phyloP scores from a whole-genome alignment of 2,329 filamentous ascomycete species.

The Colletotrichum sp. region DNA sequence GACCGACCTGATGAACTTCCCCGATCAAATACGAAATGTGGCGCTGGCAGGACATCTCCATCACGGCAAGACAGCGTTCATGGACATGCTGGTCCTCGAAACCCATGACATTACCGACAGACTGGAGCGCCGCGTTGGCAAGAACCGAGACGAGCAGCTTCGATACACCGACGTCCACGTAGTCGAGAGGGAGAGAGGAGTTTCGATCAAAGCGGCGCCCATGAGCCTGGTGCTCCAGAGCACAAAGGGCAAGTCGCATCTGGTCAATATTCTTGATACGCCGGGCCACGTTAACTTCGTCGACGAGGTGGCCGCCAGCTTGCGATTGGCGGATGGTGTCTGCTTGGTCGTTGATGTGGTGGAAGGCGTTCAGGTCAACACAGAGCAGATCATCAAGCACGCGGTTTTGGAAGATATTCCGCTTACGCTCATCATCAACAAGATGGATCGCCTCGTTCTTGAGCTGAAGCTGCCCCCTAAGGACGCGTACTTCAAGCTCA shows the following conservation, averaged over 20 bases:
- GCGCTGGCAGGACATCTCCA: conserved; percentile 92
- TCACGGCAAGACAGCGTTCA: conserved; percentile 96
- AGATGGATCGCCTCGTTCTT: conserved; percentile 93
- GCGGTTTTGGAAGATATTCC: conserved; percentile 89
- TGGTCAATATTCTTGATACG: conserved; percentile 94
- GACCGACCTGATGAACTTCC: conserved; percentile 95
- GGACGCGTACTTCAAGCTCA: conserved; percentile 98
- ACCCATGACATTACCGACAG: conserved; percentile 87
- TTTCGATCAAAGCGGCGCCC: conserved; percentile 91
- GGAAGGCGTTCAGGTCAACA: conserved; percentile 98
- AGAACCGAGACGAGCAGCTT: conserved; percentile 84
- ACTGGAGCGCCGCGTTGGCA: conserved; percentile 81
- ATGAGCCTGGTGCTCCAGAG: conserved; percentile 92
- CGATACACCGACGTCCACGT: conserved; percentile 94
- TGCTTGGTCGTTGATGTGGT: conserved; percentile 95
- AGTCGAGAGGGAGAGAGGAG: conserved; percentile 84
- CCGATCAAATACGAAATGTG: conserved; percentile 91
- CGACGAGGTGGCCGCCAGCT: conserved; percentile 89
- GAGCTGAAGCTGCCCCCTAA: conserved; percentile 93
- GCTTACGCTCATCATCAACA: conserved; percentile 91
- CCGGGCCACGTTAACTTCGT: conserved; percentile 98
- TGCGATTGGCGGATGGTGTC: conserved; percentile 88
- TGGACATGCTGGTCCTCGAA: conserved; percentile 97
- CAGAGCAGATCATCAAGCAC: conserved; percentile 96
- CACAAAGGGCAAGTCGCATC: conserved; percentile 91